Conservation (phyloP, 805 yeast species). For the Metschnikowia colocasiae region DNA sequence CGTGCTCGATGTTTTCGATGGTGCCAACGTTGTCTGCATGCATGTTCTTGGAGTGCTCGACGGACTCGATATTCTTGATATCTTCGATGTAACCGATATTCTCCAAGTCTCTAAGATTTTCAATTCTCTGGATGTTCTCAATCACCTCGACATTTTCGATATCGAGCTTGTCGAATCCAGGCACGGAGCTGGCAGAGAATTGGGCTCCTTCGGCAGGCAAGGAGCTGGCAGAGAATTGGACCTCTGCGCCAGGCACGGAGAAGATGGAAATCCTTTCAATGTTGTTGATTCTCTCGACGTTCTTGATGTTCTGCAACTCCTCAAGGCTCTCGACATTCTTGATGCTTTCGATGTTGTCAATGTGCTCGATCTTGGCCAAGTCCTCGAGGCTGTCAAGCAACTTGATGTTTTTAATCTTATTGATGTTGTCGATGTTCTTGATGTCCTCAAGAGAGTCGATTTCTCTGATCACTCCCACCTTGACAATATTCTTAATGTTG, state of each 20-base stretch:
- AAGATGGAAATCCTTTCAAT: constrained; percentile 1
- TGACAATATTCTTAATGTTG: constrained; percentile 1
- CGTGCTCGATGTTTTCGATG: constrained; percentile 1
- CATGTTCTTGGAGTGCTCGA: constrained; percentile 4
- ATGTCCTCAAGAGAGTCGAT: constrained; percentile 3
- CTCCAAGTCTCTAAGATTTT: neutral
- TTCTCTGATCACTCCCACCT: constrained; percentile 1
- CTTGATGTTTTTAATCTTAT: constrained; percentile 3
- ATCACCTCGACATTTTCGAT: constrained; percentile 3
- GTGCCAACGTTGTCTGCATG: constrained; percentile 1
- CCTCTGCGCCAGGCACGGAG: neutral
- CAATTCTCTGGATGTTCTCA: constrained; percentile 1
- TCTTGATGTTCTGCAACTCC: constrained; percentile 1
- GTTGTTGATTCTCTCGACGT: constrained; percentile 4
- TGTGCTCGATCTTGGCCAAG: constrained; percentile 4
- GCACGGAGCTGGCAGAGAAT: neutral
- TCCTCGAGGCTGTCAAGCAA: constrained; percentile 3
- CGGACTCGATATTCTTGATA: constrained; percentile 3
- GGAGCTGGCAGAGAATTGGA: neutral
- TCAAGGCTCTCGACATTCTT: constrained; percentile 3
- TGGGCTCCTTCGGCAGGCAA: neutral
- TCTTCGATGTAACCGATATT: constrained; percentile 5
- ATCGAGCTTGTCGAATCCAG: neutral
- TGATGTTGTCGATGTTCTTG: constrained; percentile 3
- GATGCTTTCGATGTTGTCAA: constrained; percentile 3